phyloP scores from a whole-genome alignment of 441 rosid species.

The Dalechampia spathulata region DNA sequence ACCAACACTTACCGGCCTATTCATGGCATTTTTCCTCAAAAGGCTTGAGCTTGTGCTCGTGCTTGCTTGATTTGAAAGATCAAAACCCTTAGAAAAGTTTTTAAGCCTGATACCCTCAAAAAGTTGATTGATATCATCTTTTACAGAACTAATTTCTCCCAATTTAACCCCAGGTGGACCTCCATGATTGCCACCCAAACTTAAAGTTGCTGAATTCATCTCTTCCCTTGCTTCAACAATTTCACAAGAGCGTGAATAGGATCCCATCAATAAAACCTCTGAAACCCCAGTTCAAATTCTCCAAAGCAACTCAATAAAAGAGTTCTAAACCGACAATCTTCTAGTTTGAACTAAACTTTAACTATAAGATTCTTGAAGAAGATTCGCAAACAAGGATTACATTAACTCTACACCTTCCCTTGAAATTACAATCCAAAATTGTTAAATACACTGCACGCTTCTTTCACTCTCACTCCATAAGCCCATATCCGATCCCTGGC shows the following conservation, averaged over 20 bases:
- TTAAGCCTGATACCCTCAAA: slow-evolving; percentile 64
- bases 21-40: slow-evolving; percentile 44
- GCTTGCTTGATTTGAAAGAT: slow-evolving; percentile 49
- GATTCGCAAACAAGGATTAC: too few relatives aligned
- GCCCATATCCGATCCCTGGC: too few relatives aligned
- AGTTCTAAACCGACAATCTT: too few relatives aligned
- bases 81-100: slow-evolving; percentile 39
- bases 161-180: slow-evolving; percentile 46
- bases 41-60: slow-evolving; percentile 60
- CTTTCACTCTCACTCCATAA: too few relatives aligned
- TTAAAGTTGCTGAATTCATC: slow-evolving; percentile 24
- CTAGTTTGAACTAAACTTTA: too few relatives aligned
- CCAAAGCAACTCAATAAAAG: too few relatives aligned
- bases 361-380: too few relatives aligned
- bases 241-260: slow-evolving; percentile 69
- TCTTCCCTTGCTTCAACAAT: slow-evolving; percentile 77
- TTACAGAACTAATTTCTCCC: slow-evolving; percentile 55
- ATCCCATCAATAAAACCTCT: slow-evolving; percentile 48
- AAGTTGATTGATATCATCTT: slow-evolving; percentile 80
- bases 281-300: slow-evolving; percentile 5
- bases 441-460: too few relatives aligned
- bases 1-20: slow-evolving; percentile 50
- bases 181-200: slow-evolving; percentile 30
- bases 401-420: too few relatives aligned
- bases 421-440: too few relatives aligned